These are phyloP conservation scores for Thyridium curvatum DNA, from an alignment of 2,329 filamentous ascomycete genomes.

Conservation along the genomic window DNA sequence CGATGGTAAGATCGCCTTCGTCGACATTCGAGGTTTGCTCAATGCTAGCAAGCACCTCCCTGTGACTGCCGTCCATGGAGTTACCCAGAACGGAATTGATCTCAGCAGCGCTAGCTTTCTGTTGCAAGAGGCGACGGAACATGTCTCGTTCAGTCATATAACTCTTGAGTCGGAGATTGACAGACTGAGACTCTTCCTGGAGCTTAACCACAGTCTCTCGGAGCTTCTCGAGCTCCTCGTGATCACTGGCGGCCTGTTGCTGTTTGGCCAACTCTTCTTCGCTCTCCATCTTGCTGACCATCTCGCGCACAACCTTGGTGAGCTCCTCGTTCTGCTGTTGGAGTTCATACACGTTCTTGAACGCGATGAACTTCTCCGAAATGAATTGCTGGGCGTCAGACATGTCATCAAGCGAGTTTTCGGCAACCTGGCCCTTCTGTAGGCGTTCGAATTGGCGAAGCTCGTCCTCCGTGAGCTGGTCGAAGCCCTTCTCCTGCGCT, in stretches of 20 bases:
- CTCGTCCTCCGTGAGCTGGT: constrained; percentile 65
- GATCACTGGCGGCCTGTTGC: constrained; percentile 55
- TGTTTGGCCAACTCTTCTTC: constrained; percentile 71
- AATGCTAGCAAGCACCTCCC: constrained; percentile 51
- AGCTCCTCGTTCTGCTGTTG: constrained; percentile 85
- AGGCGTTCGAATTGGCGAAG: constrained; percentile 70
- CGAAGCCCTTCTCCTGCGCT: constrained; percentile 71
- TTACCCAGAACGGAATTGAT: constrained; percentile 65
- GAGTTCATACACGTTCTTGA: constrained; percentile 77
- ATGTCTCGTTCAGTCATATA: constrained; percentile 96
- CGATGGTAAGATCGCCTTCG: constrained; percentile 64
- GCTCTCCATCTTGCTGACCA: constrained; percentile 86
- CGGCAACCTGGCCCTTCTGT: constrained; percentile 67
- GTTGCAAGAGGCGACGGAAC: constrained; percentile 90
- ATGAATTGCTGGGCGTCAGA: constrained; percentile 86
- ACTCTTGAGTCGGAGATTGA: constrained; percentile 80
- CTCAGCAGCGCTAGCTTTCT: constrained; percentile 55
- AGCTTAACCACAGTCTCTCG: constrained; percentile 31
- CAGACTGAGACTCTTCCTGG: constrained; percentile 77
- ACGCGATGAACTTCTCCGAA: constrained; percentile 81
- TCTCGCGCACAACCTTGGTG: constrained; percentile 72
- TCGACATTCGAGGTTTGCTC: constrained; percentile 49
- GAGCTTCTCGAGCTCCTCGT: constrained; percentile 62
- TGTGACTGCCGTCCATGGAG: constrained; percentile 53
- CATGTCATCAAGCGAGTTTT: constrained; percentile 64